phyloP scores from a whole-genome alignment of 2,329 filamentous ascomycete species.

The Corniculantispora saksenae region DNA sequence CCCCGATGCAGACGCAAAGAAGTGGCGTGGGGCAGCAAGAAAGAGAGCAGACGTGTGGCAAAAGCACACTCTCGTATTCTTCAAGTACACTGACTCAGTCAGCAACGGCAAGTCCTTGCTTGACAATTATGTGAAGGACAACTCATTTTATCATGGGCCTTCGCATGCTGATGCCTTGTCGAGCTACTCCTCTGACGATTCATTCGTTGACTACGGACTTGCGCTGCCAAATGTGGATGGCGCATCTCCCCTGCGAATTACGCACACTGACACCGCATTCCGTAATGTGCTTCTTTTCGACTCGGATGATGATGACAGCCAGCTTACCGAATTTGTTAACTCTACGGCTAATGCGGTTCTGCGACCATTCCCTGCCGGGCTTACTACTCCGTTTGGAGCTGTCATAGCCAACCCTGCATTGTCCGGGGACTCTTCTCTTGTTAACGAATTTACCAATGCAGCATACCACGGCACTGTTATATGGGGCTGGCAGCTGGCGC shows the following conservation, averaged over 20 bases:
- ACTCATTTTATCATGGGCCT: conserved; percentile 45
- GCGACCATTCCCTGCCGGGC: conserved; percentile 58
- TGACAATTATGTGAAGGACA: conserved; percentile 43
- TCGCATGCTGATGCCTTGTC: conserved; percentile 41
- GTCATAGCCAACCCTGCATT: conserved; percentile 64
- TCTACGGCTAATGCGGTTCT: conserved; percentile 59
- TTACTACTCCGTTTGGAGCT: conserved; percentile 57
- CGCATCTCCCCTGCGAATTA: conserved; percentile 52
- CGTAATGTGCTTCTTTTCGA: conserved; percentile 61
- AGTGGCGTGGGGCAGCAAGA: conserved; percentile 48
- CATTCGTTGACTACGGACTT: conserved; percentile 55
- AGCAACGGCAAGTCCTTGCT: conserved; percentile 48
- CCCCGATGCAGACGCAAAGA: conserved; percentile 38
- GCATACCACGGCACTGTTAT: conserved; percentile 65
- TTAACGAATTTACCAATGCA: conserved; percentile 54
- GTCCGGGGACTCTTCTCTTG: conserved; percentile 47
- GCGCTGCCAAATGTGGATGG: conserved; percentile 55
- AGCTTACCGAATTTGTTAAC: conserved; percentile 58
- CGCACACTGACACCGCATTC: conserved; percentile 67
- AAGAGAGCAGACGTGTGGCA: conserved; percentile 63
- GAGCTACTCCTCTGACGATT: conserved; percentile 35
- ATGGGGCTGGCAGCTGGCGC: conserved; percentile 65
- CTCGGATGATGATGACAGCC: conserved; percentile 51
- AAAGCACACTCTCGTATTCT: conserved; percentile 59
- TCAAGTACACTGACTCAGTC: conserved; percentile 46